phyloP scores from a whole-genome alignment of 768 basidiomycete genomes.

The Amanita inopinata region DNA sequence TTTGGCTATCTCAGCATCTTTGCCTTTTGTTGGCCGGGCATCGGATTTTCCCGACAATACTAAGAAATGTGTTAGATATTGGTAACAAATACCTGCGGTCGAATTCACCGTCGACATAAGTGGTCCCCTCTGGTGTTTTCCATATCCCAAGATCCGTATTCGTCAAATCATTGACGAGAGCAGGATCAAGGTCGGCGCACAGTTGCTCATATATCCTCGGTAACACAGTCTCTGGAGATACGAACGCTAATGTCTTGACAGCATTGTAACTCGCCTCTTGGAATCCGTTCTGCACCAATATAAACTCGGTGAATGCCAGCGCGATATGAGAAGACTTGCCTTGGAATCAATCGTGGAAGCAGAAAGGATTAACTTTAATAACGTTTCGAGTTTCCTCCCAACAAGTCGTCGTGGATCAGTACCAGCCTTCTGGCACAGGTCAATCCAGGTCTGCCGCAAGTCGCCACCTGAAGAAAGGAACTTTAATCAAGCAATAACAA shows the following conservation, averaged over 20 bases:
- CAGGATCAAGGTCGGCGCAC: constrained; percentile 50
- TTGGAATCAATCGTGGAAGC: constrained; percentile 36
- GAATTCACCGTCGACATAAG: constrained; percentile 66
- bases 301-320: not conserved
- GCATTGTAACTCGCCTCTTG: constrained; percentile 66
- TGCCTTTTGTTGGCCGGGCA: constrained; percentile 56
- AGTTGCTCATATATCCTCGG: constrained; percentile 65
- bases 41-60: constrained; percentile 59
- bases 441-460: constrained; percentile 70
- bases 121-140: constrained; percentile 74
- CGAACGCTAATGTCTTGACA: constrained; percentile 68
- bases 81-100: not conserved
- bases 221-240: constrained; percentile 60
- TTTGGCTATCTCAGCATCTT: constrained; percentile 80
- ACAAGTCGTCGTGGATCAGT: constrained; percentile 61
- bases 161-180: constrained; percentile 50
- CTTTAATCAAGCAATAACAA: not conserved
- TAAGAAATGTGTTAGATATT: constrained; percentile 18
- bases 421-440: constrained; percentile 59
- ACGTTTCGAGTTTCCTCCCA: constrained; percentile 34
- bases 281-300: constrained; percentile 31
- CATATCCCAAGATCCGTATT: constrained; percentile 76
- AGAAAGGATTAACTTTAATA: constrained; percentile 40
- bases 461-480: constrained; percentile 27
- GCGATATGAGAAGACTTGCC: constrained; percentile 22